Percentiles rank a stretch among this genome's conserved stretches.
Evolutionary conservation across 1,284 basidiomycete species (phyloP).

Genomic region (Mrakiaceae sp.): DNA sequence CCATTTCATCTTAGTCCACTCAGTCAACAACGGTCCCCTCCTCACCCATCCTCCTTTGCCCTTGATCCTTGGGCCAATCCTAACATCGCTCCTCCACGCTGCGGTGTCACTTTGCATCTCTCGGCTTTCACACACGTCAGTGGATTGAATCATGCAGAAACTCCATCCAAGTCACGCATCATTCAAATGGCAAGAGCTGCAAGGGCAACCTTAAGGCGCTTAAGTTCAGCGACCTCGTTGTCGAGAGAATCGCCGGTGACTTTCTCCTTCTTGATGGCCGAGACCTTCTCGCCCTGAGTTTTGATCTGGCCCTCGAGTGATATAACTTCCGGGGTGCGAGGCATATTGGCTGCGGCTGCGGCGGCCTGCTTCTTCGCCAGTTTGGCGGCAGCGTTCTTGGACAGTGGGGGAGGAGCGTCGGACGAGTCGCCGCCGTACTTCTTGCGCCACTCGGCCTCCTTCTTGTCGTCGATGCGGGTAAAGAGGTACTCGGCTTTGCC

Average conservation of each 20-base stretch:
- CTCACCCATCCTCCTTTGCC: no score
- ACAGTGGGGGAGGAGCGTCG: conserved; percentile 21
- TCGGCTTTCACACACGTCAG: no score
- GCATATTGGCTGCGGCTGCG: conserved; percentile 26
- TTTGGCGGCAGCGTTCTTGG: conserved; percentile 24
- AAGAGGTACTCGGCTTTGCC: conserved; percentile 84
- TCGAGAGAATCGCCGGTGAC: conserved; percentile 40
- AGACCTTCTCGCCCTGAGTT: conserved; percentile 60
- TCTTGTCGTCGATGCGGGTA: conserved; percentile 84
- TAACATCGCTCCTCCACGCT: no score
- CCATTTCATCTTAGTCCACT: no score
- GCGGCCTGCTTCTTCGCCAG: conserved; percentile 25
- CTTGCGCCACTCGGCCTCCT: conserved; percentile 68
- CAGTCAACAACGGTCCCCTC: no score
- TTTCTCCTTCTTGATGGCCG: conserved; percentile 54
- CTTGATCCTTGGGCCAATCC: no score
- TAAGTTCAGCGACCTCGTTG: conserved; percentile 42
- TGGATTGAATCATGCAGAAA: no score
- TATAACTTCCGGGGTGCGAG: conserved; percentile 35
- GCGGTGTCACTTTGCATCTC: no score
- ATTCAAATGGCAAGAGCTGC: conserved; percentile 33
- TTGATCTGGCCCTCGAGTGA: conserved; percentile 48
- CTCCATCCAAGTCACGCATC: conserved; percentile 18
- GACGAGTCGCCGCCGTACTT: conserved; percentile 61
- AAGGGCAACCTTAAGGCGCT: conserved; percentile 54